These are phyloP conservation scores for Cercospora brassicicola DNA, from an alignment of 2,329 filamentous ascomycete genomes.

Conservation along the genomic window DNA sequence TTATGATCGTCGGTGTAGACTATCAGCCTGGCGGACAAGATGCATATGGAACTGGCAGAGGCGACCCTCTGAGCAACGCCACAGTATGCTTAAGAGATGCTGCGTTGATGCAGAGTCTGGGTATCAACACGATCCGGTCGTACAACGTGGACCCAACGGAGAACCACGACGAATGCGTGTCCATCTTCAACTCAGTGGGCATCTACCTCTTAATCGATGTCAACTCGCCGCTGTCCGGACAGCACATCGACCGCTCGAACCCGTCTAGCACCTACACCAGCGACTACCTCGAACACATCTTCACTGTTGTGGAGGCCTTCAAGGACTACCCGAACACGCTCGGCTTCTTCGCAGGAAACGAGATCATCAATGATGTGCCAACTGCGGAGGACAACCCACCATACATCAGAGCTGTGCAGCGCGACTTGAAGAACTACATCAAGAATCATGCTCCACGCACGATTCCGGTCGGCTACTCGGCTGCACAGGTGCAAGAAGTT, in stretches of 20 bases:
- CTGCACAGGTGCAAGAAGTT: conserved; percentile 71
- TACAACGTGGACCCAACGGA: conserved; percentile 63
- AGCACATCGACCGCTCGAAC: conserved; percentile 57
- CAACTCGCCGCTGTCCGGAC: conserved; percentile 59
- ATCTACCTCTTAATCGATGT: conserved; percentile 68
- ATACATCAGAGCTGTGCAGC: conserved; percentile 62
- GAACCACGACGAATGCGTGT: conserved; percentile 63
- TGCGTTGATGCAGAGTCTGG: conserved; percentile 62
- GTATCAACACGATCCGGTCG: conserved; percentile 65
- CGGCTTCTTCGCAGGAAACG: conserved; percentile 68
- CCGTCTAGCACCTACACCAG: conserved; percentile 58
- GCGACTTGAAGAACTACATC: conserved; percentile 70
- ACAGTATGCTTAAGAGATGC: conserved; percentile 62
- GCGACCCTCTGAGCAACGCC: conserved; percentile 60
- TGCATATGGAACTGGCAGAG: conserved; percentile 54
- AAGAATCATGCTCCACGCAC: conserved; percentile 55
- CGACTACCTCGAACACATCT: conserved; percentile 59
- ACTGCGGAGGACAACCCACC: conserved; percentile 55
- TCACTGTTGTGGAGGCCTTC: conserved; percentile 65
- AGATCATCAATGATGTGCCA: conserved; percentile 63
- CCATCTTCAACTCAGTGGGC: conserved; percentile 65
- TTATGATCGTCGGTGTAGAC: conserved; percentile 59
- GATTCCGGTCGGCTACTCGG: conserved; percentile 69
- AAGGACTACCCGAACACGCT: conserved; percentile 65
- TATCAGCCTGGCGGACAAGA: conserved; percentile 64